Evolutionary conservation across 2,329 filamentous ascomycete genomes (phyloP), one percentile per base, ranked within the genome.

Genomic region (Zopfia rhizophila): DNA sequence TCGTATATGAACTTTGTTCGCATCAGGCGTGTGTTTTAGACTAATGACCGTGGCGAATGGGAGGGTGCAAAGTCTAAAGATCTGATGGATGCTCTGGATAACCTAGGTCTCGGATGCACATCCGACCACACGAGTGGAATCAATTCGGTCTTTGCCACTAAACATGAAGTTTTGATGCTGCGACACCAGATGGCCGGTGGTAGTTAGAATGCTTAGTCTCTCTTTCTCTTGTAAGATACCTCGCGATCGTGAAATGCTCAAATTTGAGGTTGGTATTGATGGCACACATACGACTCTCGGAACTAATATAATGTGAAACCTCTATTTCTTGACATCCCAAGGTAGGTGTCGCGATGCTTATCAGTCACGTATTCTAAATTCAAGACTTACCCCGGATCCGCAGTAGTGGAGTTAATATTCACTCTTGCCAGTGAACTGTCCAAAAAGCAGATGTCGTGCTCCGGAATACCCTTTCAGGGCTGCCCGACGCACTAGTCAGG

Each of bases 11-110:
- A 79, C 45, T 73, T 73, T 3, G 76, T 76, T 1, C 79, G 78
- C 10, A 78, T 82, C 56, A 78, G 77, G 53, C 72, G 79, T 10
- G 78, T 81, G 0, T 81, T 80, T 57, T 82, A 78, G 79, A 81
- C 79, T 1, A 78, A 73, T 30, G 65, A 69, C 7, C 58, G 65
- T n/a, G 78, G 79, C 1, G 51, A 61, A 12, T 82, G 79, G 79
- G 76, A 81, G 54, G 71, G 73, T 30, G 77, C 74, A 10, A 82
- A 82, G 60, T 73, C 81, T 3, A 61, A 75, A 19, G 74, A 79
- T 51, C 59, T 82, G 18, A 72, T 80, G 3, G 75, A 79, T 54
- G 72, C 71, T 19, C 56, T 81, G 38, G 73, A 79, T 7, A 60
- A 51, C 6, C 44, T 56, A 39, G 42, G 53, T 17, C 41, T 53